Base-by-base conservation (phyloP, 192 early-diverging fungal genomes). In the Geranomyces variabilis region DNA sequence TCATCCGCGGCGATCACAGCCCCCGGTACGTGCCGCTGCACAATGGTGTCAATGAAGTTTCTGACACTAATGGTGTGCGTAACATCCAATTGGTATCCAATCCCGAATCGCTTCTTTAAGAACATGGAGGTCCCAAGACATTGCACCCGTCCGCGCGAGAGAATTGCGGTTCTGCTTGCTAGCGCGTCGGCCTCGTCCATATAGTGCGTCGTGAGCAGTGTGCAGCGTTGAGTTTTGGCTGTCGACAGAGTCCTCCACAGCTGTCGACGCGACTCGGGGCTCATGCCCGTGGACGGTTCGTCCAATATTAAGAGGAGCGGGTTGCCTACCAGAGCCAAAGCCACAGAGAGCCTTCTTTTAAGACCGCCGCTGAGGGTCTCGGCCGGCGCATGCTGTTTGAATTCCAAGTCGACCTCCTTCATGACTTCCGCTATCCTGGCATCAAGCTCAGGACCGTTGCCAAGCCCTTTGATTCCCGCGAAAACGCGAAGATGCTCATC, bases 121-220 rank as follows among this genome's bases (percentile, higher is more conserved):
- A 81, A 84, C 13, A 89, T 76, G 36, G 84, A 82, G 46, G 83
- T 88, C 30, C 90, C 90, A 0, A 90, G 55, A 24, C 89, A 90
- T 1, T 83, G 76, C 30, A 92, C 55, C 8, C 78, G 72, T 0
- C 90, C 90, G 63, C 90, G 84, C 28, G 88, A 79, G 81, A 92
- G 85, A 61, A 92, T 85, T 43, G 83, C 88, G 56, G 85, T 90
- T 9, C 85, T 83, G 61, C 92, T 87, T 17, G 66, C 75, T 12
- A 83, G 73, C 14, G 78, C 64, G 47, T 86, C 90, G 19, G 90
- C 90, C 69, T 92, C 90, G 58, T 91, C 87, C 90, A 92, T 89
- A 9, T 79, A 84, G 67, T 92, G 90, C 1, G 90, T 92, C 0
- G 76, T 66, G 24, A 80, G 58, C 19, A 78, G 72, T 33, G 85